Evolutionary conservation across 495 filamentous ascomycete genomes (phyloP), one percentile per base, ranked within the genome.

Genomic region (Entonaema liquescens): DNA sequence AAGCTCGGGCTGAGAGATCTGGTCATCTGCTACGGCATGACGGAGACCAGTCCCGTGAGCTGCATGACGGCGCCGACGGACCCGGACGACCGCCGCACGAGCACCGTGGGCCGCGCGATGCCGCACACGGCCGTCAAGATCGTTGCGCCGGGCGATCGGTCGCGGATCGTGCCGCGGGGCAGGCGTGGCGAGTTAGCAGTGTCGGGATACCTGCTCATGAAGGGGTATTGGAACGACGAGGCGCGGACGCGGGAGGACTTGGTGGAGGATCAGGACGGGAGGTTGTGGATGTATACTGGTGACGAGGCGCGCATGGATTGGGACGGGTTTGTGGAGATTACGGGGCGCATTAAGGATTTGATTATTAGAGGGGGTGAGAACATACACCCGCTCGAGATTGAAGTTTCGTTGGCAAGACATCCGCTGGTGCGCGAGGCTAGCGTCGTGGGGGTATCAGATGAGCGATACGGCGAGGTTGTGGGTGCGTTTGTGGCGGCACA

Each of bases 11-110:
- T 99, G 29, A 89, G 86, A 0, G 92, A 97, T 29, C 76, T 98
- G 60, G 97, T 94, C 0, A 98, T 97, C 72, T 97, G 95, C 83
- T 99, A 99, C 78, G 95, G 94, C 38, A 99, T 99, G 95, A 99
- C 95, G 13, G 95, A 99, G 79, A 99, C 95, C 0, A 90, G 88
- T 53, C 95, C 95, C n/a, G 94, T 97, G 0, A 91, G 88, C 42
- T 88, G 87, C 50, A 98, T 98, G 95, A 99, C 95, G 0, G 86
- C 91, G 0, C 95, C 91, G 0, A 80, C 89, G 40, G 95, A 98
- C 74, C 90, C 94, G 1, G 81, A 95, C 5, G 86, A 86, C n/a
- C 92, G 93, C 75, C 83, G 95, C 8, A 89, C 95, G 33, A 83
- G 88, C 42, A 91, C 85, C 13, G 93, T 98, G 0, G 95, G 95